These are phyloP conservation scores for Fraxinus paxiana DNA, from an alignment of 305 asterid species.

Conservation along the genomic window DNA sequence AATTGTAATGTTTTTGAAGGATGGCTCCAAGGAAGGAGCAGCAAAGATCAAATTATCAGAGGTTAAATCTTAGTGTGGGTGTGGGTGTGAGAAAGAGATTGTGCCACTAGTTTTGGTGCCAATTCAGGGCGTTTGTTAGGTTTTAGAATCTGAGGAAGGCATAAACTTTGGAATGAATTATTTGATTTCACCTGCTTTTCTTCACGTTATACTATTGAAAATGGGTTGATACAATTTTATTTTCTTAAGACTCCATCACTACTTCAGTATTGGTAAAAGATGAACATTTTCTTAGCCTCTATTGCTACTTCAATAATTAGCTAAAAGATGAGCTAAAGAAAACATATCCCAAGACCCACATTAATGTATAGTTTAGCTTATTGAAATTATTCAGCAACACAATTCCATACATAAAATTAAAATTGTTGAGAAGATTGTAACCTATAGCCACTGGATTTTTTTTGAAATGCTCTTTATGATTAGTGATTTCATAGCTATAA, in stretches of 20 bases:
- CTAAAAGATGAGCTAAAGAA: not conserved
- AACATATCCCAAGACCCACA: not conserved
- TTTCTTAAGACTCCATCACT: not conserved
- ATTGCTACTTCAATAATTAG: not conserved
- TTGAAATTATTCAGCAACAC: not conserved
- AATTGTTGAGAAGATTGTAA: not conserved
- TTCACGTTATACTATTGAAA: not conserved
- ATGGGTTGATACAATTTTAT: not conserved
- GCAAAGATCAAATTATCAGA: not conserved
- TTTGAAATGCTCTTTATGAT: not conserved
- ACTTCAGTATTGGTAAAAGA: not conserved
- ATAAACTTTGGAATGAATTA: not conserved
- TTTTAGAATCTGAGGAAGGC: not conserved
- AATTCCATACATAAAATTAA: not conserved
- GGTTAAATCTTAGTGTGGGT: not conserved
- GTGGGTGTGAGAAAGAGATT: not conserved
- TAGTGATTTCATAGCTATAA: not conserved
- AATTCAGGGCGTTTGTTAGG: constrained; percentile 9
- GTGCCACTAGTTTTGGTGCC: not conserved
- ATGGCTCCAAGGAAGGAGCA: constrained; percentile 16
- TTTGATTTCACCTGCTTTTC: not conserved
- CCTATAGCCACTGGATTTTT: not conserved
- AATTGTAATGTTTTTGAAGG: constrained; percentile 5
- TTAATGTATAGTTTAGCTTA: not conserved
- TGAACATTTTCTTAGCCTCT: not conserved